Percentiles rank a stretch among this genome's conserved stretches.
Evolutionary conservation across 306 rosid genomes (phyloP).

Genomic region (Trifolium repens): DNA sequence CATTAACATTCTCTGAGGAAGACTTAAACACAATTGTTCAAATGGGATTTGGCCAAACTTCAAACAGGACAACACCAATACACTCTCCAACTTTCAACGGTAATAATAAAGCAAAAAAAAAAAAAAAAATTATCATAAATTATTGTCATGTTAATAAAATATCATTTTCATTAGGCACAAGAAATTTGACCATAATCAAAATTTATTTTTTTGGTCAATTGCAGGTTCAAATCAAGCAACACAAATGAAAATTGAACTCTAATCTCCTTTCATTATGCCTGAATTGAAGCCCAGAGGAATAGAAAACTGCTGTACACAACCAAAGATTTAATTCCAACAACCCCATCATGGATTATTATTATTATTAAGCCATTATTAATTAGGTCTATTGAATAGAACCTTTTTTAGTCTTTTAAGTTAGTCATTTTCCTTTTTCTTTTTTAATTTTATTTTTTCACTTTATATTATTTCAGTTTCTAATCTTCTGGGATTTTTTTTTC

Average conservation of each 20-base stretch:
- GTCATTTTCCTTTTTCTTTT: slow-evolving; percentile 1
- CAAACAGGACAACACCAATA: slow-evolving; percentile 51
- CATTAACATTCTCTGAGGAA: slow-evolving; percentile 71
- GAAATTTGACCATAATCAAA: slow-evolving; percentile 45
- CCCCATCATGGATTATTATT: slow-evolving; percentile 45
- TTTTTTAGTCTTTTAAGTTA: slow-evolving; percentile 39
- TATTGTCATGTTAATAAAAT: slow-evolving; percentile 23
- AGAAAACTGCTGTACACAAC: slow-evolving; percentile 65
- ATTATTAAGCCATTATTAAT: slow-evolving; percentile 45
- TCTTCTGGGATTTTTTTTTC: slow-evolving; percentile 50
- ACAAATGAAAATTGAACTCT: slow-evolving; percentile 79
- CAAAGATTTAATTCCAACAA: slow-evolving; percentile 56
- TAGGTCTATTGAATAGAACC: slow-evolving; percentile 53
- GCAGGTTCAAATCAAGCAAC: slow-evolving; percentile 79
- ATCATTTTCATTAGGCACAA: slow-evolving; percentile 42
- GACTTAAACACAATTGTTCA: slow-evolving; percentile 85
- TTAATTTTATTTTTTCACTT: neutral
- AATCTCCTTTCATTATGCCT: slow-evolving; percentile 55
- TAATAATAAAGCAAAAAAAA: slow-evolving; percentile 46
- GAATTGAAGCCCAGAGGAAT: slow-evolving; percentile 51
- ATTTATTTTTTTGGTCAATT: neutral
- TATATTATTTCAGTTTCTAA: slow-evolving; percentile 54
- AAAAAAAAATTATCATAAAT: slow-evolving; percentile 1
- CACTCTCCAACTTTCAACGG: slow-evolving; percentile 70
- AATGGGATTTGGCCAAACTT: slow-evolving; percentile 82